phyloP scores from a whole-genome alignment of 2,329 filamentous ascomycete genomes.

The Acrodontium crateriforme region DNA sequence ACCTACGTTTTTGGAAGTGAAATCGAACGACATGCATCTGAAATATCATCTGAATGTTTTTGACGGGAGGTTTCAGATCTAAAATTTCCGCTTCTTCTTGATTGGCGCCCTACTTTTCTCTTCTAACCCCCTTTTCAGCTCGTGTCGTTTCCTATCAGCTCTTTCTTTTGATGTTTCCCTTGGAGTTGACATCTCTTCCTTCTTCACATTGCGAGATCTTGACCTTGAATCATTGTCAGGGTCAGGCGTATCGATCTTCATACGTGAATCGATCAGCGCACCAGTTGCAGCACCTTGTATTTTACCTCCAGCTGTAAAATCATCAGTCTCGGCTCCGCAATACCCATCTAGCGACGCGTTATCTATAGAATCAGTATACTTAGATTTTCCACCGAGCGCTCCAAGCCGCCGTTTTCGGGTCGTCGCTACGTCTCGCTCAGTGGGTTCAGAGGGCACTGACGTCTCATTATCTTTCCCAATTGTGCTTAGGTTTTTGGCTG shows the following conservation, averaged over 20 bases:
- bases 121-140: slow-evolving; percentile 41
- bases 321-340: background rate
- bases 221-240: background rate
- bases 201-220: slow-evolving; percentile 4
- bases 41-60: background rate
- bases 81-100: slow-evolving; percentile 47
- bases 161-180: slow-evolving; percentile 36
- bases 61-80: slow-evolving; percentile 6
- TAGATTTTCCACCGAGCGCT: too few relatives aligned
- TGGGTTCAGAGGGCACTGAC: too few relatives aligned
- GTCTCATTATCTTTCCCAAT: too few relatives aligned
- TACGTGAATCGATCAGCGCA: background rate
- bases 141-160: slow-evolving; percentile 40
- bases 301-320: slow-evolving; percentile 7
- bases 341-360: background rate
- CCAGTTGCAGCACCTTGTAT: slow-evolving; percentile 2
- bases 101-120: slow-evolving; percentile 36
- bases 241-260: background rate
- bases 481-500: background rate
- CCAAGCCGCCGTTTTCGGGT: too few relatives aligned
- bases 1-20: background rate
- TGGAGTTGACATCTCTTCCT: slow-evolving; percentile 6
- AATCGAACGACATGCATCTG: background rate
- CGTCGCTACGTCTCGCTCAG: too few relatives aligned
- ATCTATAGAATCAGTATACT: too few relatives aligned